These are phyloP conservation scores for Vicia sativa DNA, from an alignment of 306 rosid genomes.

Conservation along the genomic window DNA sequence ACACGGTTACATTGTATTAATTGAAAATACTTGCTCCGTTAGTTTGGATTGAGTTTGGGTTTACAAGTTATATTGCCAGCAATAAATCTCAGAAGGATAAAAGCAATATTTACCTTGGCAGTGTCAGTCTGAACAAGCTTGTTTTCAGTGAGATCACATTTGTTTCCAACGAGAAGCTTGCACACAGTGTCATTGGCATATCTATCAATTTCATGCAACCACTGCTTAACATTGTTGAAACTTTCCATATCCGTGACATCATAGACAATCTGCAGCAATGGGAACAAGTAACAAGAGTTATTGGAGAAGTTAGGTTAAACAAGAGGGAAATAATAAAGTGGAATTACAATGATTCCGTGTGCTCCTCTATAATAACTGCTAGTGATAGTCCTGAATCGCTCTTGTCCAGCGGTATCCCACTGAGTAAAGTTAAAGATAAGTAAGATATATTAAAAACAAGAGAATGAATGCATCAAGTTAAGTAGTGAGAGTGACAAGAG, in stretches of 20 bases:
- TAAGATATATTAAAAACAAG: neutral
- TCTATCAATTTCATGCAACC: constrained; percentile 94
- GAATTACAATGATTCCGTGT: constrained; percentile 83
- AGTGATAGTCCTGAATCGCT: constrained; percentile 97
- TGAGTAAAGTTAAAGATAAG: constrained; percentile 31
- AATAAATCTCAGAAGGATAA: neutral
- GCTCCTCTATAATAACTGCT: constrained; percentile 99
- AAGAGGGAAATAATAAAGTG: no score
- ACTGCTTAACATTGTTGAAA: constrained; percentile 97
- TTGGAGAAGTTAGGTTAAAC: no score
- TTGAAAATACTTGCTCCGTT: no score
- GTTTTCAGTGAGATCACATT: constrained; percentile 80
- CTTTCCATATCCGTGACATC: constrained; percentile 96
- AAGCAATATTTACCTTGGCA: constrained; percentile 61
- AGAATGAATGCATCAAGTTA: neutral
- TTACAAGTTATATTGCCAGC: no score
- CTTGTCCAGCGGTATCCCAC: constrained; percentile 99
- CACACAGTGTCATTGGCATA: constrained; percentile 89
- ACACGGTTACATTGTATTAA: no score
- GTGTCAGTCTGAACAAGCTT: constrained; percentile 90
- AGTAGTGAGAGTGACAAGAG: neutral
- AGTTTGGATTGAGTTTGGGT: no score
- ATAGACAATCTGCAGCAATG: constrained; percentile 82
- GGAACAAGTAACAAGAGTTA: no score
- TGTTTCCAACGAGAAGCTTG: constrained; percentile 96